phyloP scores from a whole-genome alignment of 306 rosid species.

The Vigna trinervia region DNA sequence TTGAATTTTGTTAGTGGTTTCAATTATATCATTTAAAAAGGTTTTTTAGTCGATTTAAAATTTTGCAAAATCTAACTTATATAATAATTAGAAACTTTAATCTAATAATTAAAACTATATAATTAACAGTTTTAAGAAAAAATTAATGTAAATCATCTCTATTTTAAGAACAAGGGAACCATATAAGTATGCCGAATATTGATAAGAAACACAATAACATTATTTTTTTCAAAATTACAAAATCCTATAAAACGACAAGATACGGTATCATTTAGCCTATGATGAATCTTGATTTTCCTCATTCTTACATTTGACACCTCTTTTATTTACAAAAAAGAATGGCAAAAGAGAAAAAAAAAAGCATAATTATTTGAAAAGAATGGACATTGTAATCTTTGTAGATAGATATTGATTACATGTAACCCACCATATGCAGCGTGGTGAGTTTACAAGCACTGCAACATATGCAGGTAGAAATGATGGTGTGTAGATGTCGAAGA shows the following conservation, averaged over 20 bases:
- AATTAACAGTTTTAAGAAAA: too few species aligned
- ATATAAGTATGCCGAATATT: too few species aligned
- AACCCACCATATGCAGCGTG: slow-evolving; percentile 3
- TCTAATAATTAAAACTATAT: background rate
- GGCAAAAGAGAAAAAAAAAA: background rate
- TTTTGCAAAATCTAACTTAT: background rate
- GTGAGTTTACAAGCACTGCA: slow-evolving; percentile 11
- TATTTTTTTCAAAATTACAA: too few species aligned
- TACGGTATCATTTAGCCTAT: background rate
- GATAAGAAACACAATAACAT: too few species aligned
- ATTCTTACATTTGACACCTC: too few species aligned
- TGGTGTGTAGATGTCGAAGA: slow-evolving; percentile 33
- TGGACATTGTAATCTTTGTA: background rate
- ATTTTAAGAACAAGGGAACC: too few species aligned
- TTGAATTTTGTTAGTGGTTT: too few species aligned
- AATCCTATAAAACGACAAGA: background rate
- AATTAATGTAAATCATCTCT: too few species aligned
- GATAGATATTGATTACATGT: slow-evolving; percentile 3
- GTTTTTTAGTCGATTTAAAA: background rate
- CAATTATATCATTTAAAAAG: too few species aligned
- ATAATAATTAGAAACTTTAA: background rate
- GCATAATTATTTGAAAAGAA: background rate
- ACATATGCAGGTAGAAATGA: slow-evolving; percentile 41
- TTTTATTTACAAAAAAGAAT: background rate
- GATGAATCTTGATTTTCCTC: background rate